These are phyloP conservation scores for Hirsutella thompsonii DNA, from an alignment of 2,329 filamentous ascomycete genomes.

Conservation along the genomic window DNA sequence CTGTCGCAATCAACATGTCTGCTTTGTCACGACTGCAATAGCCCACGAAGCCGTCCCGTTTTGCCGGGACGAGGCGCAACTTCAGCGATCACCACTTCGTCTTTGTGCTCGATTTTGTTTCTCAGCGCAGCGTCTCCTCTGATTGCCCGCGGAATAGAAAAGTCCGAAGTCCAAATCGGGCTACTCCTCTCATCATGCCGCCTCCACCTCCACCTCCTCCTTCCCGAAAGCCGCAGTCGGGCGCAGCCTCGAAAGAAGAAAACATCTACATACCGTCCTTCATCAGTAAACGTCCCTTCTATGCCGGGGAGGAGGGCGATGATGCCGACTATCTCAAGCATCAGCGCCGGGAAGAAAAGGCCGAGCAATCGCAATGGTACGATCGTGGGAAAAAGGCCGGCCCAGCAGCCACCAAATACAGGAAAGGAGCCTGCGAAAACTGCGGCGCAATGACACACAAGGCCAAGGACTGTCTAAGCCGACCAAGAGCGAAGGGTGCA, in stretches of 20 bases:
- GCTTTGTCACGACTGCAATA: background rate
- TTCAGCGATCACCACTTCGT: too few species aligned
- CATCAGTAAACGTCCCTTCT: slow-evolving; percentile 97
- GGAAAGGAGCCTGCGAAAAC: slow-evolving; percentile 97
- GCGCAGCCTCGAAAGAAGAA: slow-evolving; percentile 59
- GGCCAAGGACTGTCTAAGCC: slow-evolving; percentile 80
- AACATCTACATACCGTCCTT: slow-evolving; percentile 98
- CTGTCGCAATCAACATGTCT: too few species aligned
- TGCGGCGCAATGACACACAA: slow-evolving; percentile 97
- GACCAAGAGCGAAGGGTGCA: slow-evolving; percentile 79
- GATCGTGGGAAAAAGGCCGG: slow-evolving; percentile 75
- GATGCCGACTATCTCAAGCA: slow-evolving; percentile 88
- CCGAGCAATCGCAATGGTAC: slow-evolving; percentile 77
- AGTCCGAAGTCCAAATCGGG: too few species aligned
- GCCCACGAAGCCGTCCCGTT: too few species aligned
- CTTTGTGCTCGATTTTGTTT: too few species aligned
- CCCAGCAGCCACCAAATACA: slow-evolving; percentile 87
- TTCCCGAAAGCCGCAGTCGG: slow-evolving; percentile 17
- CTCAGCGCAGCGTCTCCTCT: too few species aligned
- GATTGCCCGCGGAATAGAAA: too few species aligned
- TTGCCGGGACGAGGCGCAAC: too few species aligned
- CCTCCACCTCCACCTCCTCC: slow-evolving; percentile 13
- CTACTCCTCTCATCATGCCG: slow-evolving; percentile 1
- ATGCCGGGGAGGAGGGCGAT: slow-evolving; percentile 67
- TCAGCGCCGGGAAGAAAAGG: slow-evolving; percentile 56